A percentile compares a stretch with the other conserved stretches of the same genome.
Conservation (phyloP, 208 protist species). For the Herpetomonas samuelpessoai region DNA sequence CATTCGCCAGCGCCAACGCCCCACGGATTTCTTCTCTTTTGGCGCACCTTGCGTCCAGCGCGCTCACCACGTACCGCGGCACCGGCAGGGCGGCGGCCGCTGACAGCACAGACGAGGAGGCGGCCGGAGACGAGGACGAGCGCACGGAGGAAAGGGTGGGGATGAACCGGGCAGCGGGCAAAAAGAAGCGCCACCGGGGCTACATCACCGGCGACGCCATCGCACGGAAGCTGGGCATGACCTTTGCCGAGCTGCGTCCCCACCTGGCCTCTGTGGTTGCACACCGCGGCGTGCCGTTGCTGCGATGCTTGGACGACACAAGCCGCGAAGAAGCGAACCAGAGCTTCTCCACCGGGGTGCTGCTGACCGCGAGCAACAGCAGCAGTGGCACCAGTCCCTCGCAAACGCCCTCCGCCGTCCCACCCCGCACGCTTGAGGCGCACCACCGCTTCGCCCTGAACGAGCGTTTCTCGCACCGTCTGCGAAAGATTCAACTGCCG, state of each 20-base stretch:
- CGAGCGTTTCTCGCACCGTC: conserved; percentile 38
- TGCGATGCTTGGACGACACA: conserved; percentile 15
- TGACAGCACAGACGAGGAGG: neutral
- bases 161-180: too few relatives aligned
- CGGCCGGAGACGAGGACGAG: neutral
- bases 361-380: conserved; percentile 1
- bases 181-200: neutral
- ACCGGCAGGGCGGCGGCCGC: neutral
- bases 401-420: neutral
- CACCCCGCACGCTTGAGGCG: conserved; percentile 17
- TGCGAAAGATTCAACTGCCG: conserved; percentile 53
- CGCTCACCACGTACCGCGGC: neutral
- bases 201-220: conserved; percentile 21
- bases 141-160: neutral
- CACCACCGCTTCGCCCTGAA: conserved; percentile 52
- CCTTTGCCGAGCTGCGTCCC: conserved; percentile 23
- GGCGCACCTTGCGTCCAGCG: neutral
- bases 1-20: neutral
- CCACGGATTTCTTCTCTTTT: neutral
- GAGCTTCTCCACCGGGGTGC: conserved; percentile 15
- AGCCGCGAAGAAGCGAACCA: conserved; percentile 19
- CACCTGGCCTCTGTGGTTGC: conserved; percentile 29
- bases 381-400: neutral
- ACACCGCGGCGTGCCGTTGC: conserved; percentile 20
- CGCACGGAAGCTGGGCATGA: conserved; percentile 27